phyloP scores from a whole-genome alignment of 805 yeast species.

The Saccharomycopsis lassenensis region DNA sequence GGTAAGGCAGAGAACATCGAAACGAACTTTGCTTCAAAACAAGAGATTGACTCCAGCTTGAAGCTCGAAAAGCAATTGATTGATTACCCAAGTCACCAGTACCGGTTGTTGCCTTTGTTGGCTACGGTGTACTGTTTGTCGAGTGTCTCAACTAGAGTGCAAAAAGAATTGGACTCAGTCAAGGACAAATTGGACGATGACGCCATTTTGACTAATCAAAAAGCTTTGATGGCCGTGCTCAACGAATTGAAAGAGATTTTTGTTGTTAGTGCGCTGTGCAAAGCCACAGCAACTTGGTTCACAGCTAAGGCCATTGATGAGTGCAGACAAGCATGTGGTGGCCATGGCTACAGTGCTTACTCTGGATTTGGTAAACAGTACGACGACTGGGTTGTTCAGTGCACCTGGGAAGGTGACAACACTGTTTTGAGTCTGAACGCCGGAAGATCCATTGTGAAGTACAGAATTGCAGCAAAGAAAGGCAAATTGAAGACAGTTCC shows the following conservation, averaged over 20 bases:
- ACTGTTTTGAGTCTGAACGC: conserved; percentile 73
- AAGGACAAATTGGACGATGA: conserved; percentile 37
- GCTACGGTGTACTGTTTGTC: conserved; percentile 71
- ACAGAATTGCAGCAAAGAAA: conserved; percentile 28
- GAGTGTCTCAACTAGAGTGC: conserved; percentile 51
- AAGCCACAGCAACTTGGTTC: conserved; percentile 85
- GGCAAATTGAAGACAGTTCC: conserved; percentile 24
- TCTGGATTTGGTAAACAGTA: conserved; percentile 83
- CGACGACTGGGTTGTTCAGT: conserved; percentile 93
- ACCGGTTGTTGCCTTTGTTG: conserved; percentile 74
- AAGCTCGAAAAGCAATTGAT: conserved; percentile 58
- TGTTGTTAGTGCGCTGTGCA: conserved; percentile 76
- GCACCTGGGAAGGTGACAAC: conserved; percentile 98
- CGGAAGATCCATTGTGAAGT: conserved; percentile 56
- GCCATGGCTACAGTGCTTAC: conserved; percentile 92
- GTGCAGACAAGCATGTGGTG: conserved; percentile 90
- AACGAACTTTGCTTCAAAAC: conserved; percentile 5
- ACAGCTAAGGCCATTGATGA: conserved; percentile 74
- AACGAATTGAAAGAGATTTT: conserved; percentile 65
- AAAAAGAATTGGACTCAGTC: conserved; percentile 38
- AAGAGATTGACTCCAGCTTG: conserved; percentile 4
- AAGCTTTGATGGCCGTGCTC: conserved; percentile 31
- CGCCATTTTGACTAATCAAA: conserved; percentile 27
- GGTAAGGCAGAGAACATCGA: conserved; percentile 30
- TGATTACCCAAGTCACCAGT: conserved; percentile 84